Conservation (phyloP, 2,329 filamentous ascomycete genomes). For the Colletotrichum australisinense region DNA sequence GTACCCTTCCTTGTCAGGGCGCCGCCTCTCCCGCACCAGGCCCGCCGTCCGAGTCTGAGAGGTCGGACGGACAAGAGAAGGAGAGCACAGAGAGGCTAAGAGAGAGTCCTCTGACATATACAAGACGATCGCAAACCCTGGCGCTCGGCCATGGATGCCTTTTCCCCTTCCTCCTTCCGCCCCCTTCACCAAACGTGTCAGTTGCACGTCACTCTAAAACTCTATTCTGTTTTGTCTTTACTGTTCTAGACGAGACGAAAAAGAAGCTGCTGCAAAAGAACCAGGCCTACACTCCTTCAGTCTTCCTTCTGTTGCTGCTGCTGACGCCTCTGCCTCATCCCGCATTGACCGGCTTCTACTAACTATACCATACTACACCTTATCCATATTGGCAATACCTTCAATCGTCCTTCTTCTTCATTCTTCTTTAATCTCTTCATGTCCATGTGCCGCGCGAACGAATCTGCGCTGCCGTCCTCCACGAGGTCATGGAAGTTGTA, state of each 20-base stretch:
- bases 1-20: constrained; percentile 20
- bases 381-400: constrained; percentile 19
- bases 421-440: constrained; percentile 23
- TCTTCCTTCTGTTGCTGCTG: constrained; percentile 8
- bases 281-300: constrained; percentile 26
- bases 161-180: constrained; percentile 12
- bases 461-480: constrained; percentile 26
- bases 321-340: not conserved
- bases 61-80: constrained; percentile 17
- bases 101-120: constrained; percentile 10
- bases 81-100: not conserved
- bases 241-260: constrained; percentile 29
- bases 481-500: constrained; percentile 36
- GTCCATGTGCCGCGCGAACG: constrained; percentile 22
- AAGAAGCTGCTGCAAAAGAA: constrained; percentile 3
- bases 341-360: constrained; percentile 5
- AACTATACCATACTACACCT: constrained; percentile 1
- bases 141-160: constrained; percentile 26
- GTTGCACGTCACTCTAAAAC: constrained; percentile 35
- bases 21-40: constrained; percentile 28
- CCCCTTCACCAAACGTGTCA: constrained; percentile 36
- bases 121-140: constrained; percentile 31
- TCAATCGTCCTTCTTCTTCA: not conserved
- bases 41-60: constrained; percentile 6
- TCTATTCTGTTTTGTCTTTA: constrained; percentile 27